Evolutionary conservation across 225 moss, liverwort and hornwort species (phyloP).

Genomic region (Lunularia cruciata): DNA sequence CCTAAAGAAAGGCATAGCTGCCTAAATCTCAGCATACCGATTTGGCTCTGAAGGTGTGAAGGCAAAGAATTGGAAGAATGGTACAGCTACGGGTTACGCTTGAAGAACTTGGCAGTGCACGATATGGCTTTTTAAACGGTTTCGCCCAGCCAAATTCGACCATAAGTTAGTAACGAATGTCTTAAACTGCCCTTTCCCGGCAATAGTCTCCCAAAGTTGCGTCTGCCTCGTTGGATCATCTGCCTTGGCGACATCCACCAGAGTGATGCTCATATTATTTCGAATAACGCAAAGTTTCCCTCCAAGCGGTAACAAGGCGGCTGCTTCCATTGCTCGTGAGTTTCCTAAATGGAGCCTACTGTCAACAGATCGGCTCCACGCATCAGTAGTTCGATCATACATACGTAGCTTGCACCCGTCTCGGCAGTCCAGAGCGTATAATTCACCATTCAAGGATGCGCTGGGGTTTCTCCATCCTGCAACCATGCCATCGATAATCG

Average conservation of each 20-base stretch:
- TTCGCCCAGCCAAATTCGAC: slow-evolving; percentile 97
- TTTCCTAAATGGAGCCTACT: slow-evolving; percentile 90
- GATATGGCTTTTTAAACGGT: slow-evolving; percentile 92
- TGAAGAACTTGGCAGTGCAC: slow-evolving; percentile 99
- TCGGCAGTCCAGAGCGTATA: slow-evolving; percentile 94
- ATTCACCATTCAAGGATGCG: slow-evolving; percentile 79
- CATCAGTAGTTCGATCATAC: slow-evolving; percentile 74
- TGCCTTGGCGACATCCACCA: slow-evolving; percentile 91
- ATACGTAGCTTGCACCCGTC: slow-evolving; percentile 93
- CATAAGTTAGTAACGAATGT: slow-evolving; percentile 98
- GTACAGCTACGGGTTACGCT: slow-evolving; percentile 77
- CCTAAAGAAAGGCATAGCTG: slow-evolving; percentile 22
- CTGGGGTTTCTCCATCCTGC: slow-evolving; percentile 93
- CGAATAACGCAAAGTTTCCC: slow-evolving; percentile 96
- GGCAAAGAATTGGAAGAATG: slow-evolving; percentile 67
- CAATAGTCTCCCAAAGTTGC: slow-evolving; percentile 93
- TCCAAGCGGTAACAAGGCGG: slow-evolving; percentile 89
- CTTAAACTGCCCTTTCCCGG: slow-evolving; percentile 98
- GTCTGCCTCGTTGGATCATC: slow-evolving; percentile 86
- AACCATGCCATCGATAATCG: slow-evolving; percentile 93
- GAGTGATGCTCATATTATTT: slow-evolving; percentile 98
- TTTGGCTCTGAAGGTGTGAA: slow-evolving; percentile 15
- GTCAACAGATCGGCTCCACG: slow-evolving; percentile 90
- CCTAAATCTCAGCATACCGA: slow-evolving; percentile 22
- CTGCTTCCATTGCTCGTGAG: slow-evolving; percentile 96